Conservation (phyloP, 2,329 filamentous ascomycete species). For the Pseudocercospora macadamiae region DNA sequence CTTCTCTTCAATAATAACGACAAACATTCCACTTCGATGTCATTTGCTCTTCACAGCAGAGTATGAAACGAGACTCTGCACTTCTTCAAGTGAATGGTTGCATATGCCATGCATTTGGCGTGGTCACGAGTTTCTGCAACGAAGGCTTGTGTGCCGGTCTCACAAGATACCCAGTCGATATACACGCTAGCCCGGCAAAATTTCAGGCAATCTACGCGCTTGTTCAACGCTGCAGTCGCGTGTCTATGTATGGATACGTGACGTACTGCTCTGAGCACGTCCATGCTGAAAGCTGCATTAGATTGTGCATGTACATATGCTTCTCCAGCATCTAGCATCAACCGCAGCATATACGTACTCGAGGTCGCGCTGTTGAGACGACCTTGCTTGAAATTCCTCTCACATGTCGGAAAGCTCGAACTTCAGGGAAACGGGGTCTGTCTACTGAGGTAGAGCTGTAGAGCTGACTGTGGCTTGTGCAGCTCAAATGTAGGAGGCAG, state of each 20-base stretch:
- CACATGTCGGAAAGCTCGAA: conserved; percentile 12
- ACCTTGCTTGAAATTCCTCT: conserved; percentile 19
- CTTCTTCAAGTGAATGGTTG: background rate
- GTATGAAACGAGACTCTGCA: conserved; percentile 1
- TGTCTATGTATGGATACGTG: conserved; percentile 20
- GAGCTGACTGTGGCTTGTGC: conserved; percentile 1
- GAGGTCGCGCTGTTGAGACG: conserved; percentile 3
- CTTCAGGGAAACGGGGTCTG: background rate
- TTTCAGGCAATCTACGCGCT: conserved; percentile 26
- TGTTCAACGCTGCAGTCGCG: conserved; percentile 18
- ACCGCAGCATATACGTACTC: conserved; percentile 19
- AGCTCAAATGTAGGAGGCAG: background rate
- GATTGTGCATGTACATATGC: conserved; percentile 8
- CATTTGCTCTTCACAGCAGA: background rate
- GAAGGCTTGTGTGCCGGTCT: background rate
- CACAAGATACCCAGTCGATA: background rate
- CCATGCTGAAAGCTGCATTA: conserved; percentile 21
- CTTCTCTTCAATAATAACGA: background rate
- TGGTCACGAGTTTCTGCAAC: background rate
- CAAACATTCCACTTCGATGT: background rate
- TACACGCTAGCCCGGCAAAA: conserved; percentile 26
- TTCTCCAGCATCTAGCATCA: conserved; percentile 15
- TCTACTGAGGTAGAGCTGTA: too few species aligned
- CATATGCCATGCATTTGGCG: background rate
- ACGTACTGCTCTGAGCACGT: conserved; percentile 13